Conservation (phyloP, 345 rosid species). For the Orychophragmus violaceus region DNA sequence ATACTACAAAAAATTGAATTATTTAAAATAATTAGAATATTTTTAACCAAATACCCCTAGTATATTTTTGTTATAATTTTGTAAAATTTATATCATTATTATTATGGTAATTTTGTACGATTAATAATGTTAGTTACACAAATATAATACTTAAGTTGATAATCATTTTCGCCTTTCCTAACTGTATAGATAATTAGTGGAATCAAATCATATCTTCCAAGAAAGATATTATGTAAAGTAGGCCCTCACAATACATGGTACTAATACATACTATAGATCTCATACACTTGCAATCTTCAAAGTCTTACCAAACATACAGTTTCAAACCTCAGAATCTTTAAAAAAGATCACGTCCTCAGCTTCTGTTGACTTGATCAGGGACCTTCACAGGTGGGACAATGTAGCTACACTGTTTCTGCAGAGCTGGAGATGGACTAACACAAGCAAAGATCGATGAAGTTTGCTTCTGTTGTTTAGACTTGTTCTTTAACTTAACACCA, state of each 20-base stretch:
- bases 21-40: too few species aligned
- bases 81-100: too few species aligned
- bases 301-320: neutral
- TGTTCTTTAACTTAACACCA: constrained; percentile 76
- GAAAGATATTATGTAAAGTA: constrained; percentile 11
- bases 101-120: too few species aligned
- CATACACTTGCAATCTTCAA: constrained; percentile 4
- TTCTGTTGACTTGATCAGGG: constrained; percentile 10
- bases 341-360: neutral
- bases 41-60: too few species aligned
- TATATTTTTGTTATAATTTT: too few species aligned
- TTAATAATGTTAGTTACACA: too few species aligned
- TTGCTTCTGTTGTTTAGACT: constrained; percentile 30
- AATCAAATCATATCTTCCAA: too few species aligned
- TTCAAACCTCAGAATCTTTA: neutral
- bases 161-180: too few species aligned
- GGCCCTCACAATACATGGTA: constrained; percentile 14
- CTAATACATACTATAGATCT: constrained; percentile 9
- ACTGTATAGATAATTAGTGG: too few species aligned
- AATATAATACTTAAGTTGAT: too few species aligned
- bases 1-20: too few species aligned
- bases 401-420: constrained; percentile 48
- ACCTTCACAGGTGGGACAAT: constrained; percentile 15
- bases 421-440: constrained; percentile 36
- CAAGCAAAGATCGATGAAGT: constrained; percentile 50